Percentiles rank a stretch among this genome's conserved stretches.
These are phyloP conservation scores for Monilinia laxa DNA, from an alignment of 2,329 filamentous ascomycete species.

Conservation along the genomic window DNA sequence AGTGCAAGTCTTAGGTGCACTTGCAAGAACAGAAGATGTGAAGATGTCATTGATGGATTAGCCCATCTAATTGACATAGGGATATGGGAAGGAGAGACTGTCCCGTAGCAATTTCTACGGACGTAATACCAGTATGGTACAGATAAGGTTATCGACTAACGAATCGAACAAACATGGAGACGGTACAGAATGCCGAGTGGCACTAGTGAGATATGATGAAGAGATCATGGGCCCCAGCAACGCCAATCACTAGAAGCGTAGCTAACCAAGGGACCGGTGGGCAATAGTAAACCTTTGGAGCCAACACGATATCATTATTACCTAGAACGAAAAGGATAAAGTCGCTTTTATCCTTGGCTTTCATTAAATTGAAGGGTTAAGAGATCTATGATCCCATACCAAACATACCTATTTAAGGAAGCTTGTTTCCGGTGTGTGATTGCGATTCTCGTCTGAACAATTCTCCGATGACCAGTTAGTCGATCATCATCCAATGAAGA, in stretches of 20 bases:
- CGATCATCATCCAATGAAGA: background rate
- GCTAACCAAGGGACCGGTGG: background rate
- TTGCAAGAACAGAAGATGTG: background rate
- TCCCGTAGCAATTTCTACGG: background rate
- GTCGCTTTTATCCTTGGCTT: background rate
- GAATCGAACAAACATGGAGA: conserved; percentile 6
- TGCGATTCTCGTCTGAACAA: background rate
- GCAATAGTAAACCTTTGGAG: background rate
- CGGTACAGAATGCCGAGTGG: background rate
- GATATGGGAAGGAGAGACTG: background rate
- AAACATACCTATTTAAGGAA: background rate
- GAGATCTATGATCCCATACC: background rate
- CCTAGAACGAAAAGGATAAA: background rate
- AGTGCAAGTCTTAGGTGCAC: background rate
- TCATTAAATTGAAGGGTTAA: background rate
- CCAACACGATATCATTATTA: background rate
- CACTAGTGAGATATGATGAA: conserved; percentile 12
- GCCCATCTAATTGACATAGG: background rate
- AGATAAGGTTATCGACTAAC: conserved; percentile 5
- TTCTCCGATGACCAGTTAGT: background rate
- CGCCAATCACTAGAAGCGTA: background rate
- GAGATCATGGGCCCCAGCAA: background rate
- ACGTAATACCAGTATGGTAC: background rate
- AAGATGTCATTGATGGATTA: background rate
- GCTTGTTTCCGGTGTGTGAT: background rate